Evolutionary conservation across 2,329 filamentous ascomycete genomes (phyloP).

Genomic region (Nemania diffusa): DNA sequence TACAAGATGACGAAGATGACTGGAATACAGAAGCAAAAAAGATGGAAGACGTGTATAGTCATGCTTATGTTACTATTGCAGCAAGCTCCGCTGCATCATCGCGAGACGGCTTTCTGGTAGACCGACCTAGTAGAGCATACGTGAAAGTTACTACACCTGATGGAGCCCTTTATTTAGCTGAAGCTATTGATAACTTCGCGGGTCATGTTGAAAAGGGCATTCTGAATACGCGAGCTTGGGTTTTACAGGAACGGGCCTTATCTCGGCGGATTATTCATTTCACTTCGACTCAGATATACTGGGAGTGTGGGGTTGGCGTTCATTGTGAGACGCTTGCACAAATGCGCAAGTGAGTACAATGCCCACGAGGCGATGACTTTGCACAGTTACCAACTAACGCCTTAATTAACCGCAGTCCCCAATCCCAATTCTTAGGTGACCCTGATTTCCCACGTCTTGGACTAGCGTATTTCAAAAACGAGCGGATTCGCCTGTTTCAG

Average conservation of each 20-base stretch:
- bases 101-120: not conserved
- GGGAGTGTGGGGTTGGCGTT: slow-evolving; percentile 9
- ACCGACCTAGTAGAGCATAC: not conserved
- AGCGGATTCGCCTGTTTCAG: slow-evolving; percentile 5
- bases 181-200: not conserved
- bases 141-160: not conserved
- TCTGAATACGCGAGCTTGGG: slow-evolving; percentile 1
- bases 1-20: not conserved
- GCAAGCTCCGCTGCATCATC: not conserved
- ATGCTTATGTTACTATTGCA: not conserved
- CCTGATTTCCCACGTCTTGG: not conserved
- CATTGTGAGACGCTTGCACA: slow-evolving; percentile 15
- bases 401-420: not conserved
- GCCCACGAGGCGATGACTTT: not conserved
- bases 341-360: slow-evolving; percentile 11
- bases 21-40: not conserved
- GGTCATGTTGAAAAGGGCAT: not conserved
- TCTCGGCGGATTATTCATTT: slow-evolving; percentile 12
- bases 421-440: slow-evolving; percentile 16
- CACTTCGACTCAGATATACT: slow-evolving; percentile 12
- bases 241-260: slow-evolving; percentile 9
- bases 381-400: no score
- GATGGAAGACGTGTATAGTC: slow-evolving; percentile 5
- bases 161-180: not conserved
- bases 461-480: slow-evolving; percentile 4